phyloP scores from a whole-genome alignment of 192 early-diverging fungal genomes.

The Coemansia sp. region DNA sequence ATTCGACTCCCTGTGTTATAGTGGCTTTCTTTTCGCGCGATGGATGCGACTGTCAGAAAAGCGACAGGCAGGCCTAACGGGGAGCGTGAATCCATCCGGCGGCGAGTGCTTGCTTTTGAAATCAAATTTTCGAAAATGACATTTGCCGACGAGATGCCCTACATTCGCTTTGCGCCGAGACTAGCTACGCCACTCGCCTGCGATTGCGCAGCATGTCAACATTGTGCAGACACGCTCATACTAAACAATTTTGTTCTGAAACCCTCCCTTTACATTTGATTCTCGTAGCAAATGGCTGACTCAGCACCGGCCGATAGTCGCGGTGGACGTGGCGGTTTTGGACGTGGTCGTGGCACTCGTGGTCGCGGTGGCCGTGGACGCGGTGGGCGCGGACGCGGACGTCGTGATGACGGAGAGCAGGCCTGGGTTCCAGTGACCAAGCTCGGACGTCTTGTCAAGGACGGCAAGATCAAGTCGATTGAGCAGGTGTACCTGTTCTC shows the following conservation, averaged over 20 bases:
- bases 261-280: neutral
- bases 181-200: too few relatives aligned
- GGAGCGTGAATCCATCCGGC: too few relatives aligned
- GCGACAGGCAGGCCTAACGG: too few relatives aligned
- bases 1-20: neutral
- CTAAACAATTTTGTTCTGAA: too few relatives aligned
- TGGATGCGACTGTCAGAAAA: too few relatives aligned
- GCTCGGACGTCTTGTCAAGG: conserved; percentile 97
- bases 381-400: conserved; percentile 71
- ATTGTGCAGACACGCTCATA: too few relatives aligned
- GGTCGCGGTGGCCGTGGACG: conserved; percentile 72
- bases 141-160: too few relatives aligned
- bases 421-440: conserved; percentile 96
- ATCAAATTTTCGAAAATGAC: too few relatives aligned
- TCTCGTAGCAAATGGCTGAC: conserved; percentile 69
- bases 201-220: too few relatives aligned
- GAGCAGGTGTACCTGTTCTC: conserved; percentile 98
- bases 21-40: too few relatives aligned
- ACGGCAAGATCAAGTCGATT: conserved; percentile 93
- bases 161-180: too few relatives aligned
- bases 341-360: conserved; percentile 70
- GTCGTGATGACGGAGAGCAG: conserved; percentile 81
- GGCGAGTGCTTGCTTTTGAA: too few relatives aligned
- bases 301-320: conserved; percentile 72
- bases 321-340: conserved; percentile 51